Evolutionary conservation across 2,329 filamentous ascomycete genomes (phyloP), one percentile per base, ranked within the genome.

Genomic region (Tothia fuscella): DNA sequence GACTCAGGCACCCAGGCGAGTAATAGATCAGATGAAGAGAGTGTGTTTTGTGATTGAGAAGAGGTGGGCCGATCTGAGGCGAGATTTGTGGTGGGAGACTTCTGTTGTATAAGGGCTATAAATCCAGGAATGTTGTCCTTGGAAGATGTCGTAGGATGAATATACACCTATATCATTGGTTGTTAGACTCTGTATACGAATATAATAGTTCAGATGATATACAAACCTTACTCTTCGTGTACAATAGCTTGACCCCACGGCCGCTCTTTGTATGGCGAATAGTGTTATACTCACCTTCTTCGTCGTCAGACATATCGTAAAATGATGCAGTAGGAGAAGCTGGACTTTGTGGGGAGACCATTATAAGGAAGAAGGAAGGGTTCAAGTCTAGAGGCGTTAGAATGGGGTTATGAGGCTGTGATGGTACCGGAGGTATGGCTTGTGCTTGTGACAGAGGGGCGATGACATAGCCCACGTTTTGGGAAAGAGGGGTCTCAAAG

Each of bases 41-140:
- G 59, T 9, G 53, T 59, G 34, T 54, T 59, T 10, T 59, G 56
- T 2, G 65, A 63, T 12, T 62, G 62, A 6, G 64, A 59, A 1
- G 72, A 61, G 20, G 57, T 51, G 3, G 60, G 58, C 1, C 60
- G 30, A 32, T 44, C 3, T 45, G 34, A 21, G 53, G 49, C 9
- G 53, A 41, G 39, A 16, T 40, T 40, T 3, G 42, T 21, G 12
- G 35, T 20, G 5, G 39, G 40, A 6, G 56, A 50, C 58, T 93
- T 94, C 58, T 98, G 89, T 60, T 98, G 86, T 12, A 98, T 70
- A 2, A 98, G 72, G 14, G 91, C 89, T 51, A 98, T 80, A 59
- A 91, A 98, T 34, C 91, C 91, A 3, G 86, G 70, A 43, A 98
- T 93, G 51, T 98, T 98, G 66, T 98, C 91, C 65, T 88, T 94